Percentiles rank a stretch among this genome's conserved stretches.
Evolutionary conservation across 768 basidiomycete genomes (phyloP).

Genomic region (Polyporus arcularius): DNA sequence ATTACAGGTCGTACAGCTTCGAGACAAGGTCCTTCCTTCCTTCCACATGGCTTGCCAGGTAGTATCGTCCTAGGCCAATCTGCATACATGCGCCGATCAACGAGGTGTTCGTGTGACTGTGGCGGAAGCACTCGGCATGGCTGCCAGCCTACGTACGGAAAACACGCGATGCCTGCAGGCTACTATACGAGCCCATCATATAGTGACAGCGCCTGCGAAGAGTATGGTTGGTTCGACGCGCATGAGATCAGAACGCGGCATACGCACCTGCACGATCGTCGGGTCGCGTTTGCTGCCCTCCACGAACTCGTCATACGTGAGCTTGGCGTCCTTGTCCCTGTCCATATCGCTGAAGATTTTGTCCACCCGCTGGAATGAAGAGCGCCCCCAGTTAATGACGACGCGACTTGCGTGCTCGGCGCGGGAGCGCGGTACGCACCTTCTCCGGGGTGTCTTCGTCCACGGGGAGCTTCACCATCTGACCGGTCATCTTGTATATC

Average conservation of each 20-base stretch:
- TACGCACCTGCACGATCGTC: constrained; percentile 91
- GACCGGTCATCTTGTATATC: constrained; percentile 99
- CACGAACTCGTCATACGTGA: constrained; percentile 96
- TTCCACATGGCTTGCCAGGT: not conserved
- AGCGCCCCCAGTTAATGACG: not conserved
- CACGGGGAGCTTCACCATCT: constrained; percentile 97
- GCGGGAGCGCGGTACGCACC: constrained; percentile 42
- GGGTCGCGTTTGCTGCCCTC: constrained; percentile 99
- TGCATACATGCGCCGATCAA: not conserved
- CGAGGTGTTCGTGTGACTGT: not conserved
- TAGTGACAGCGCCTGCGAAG: constrained; percentile 79
- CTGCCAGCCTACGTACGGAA: constrained; percentile 7
- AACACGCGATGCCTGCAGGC: not conserved
- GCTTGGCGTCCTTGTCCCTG: constrained; percentile 86
- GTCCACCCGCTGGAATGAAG: constrained; percentile 78
- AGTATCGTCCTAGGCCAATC: constrained; percentile 2
- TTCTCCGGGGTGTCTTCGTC: constrained; percentile 99
- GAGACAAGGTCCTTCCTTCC: constrained; percentile 12
- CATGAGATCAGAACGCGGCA: constrained; percentile 1
- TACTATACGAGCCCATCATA: constrained; percentile 89
- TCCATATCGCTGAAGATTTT: constrained; percentile 99
- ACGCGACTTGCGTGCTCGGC: not conserved
- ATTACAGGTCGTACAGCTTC: constrained; percentile 15
- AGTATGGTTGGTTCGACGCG: constrained; percentile 8
- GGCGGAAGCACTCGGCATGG: not conserved